Base-by-base conservation (phyloP, 352 stramenopile species). In the Phytophthora melonis region DNA sequence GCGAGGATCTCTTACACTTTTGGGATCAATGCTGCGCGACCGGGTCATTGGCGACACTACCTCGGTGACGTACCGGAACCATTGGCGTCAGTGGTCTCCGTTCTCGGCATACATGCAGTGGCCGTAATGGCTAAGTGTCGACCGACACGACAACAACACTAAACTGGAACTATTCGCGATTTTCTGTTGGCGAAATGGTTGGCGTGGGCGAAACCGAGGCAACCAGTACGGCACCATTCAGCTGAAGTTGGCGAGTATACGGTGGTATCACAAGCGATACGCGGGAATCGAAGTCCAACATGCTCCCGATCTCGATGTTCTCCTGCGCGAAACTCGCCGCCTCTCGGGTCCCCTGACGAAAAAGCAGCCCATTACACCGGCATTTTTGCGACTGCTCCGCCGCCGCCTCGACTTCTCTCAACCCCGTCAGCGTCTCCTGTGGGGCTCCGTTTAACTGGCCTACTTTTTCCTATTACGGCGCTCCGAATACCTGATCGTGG, bases 181-280 rank as follows among this genome's bases (percentile, higher is more conserved):
- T 23, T 63, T 54, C 18, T 55, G 10, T 16, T 56, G 39, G 58
- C 21, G 21, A 13, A 18, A 43, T 1, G 58, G 43, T 7, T 64
- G 39, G 23, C 3, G 36, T 43, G 6, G 13, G 1, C 18, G 7
- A n/a, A 16, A 23, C n/a, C 19, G 8, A 32, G 55, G 55, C 16
- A 61, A 61, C 32, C 32, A 61, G 32, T 30, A 50, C 18, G 18
- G 3, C 14, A 61, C 58, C 1, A 57, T 64, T 27, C 39, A 45
- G 4, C 23, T 36, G 14, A 64, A 56, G 41, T 7, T 64, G 14
- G 4, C 23, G 3, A 64, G 58, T 30, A 43, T 64, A 34, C 39
- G 58, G 5, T 64, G 58, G 39, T 64, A 56, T 19, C 58, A 41
- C 25, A 21, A 25, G 23, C 23, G 23, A 25, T 25, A 25, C 23